These are phyloP conservation scores for Arabidopsis hybrid DNA, from an alignment of 441 rosid species.

Conservation along the genomic window DNA sequence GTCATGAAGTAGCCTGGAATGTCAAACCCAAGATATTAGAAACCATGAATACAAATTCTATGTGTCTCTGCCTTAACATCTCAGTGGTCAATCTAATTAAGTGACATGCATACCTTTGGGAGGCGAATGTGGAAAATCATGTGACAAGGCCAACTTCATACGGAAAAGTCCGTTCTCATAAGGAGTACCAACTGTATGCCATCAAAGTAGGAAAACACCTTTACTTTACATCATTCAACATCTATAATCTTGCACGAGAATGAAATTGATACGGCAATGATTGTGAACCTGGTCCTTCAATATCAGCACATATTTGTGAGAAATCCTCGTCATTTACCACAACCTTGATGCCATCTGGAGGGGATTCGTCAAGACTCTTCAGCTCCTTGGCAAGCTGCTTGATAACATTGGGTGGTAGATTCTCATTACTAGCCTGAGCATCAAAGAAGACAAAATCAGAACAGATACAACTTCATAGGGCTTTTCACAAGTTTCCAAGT, in stretches of 20 bases:
- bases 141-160: conserved; percentile 86
- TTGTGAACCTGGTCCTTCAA: conserved; percentile 96
- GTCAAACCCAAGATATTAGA: conserved; percentile 8
- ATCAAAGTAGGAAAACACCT: conserved; percentile 39
- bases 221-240: conserved; percentile 28
- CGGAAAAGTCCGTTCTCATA: conserved; percentile 95
- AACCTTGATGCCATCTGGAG: conserved; percentile 98
- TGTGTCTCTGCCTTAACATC: conserved; percentile 5
- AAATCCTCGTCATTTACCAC: conserved; percentile 93
- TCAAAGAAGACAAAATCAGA: conserved; percentile 12
- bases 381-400: conserved; percentile 96
- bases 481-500: neutral
- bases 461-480: neutral
- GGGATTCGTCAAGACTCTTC: conserved; percentile 95
- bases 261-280: conserved; percentile 11
- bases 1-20: conserved; percentile 86
- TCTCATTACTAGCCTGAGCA: conserved; percentile 93
- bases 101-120: conserved; percentile 73
- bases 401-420: conserved; percentile 96
- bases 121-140: conserved; percentile 91
- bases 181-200: conserved; percentile 90
- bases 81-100: neutral
- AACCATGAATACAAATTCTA: neutral
- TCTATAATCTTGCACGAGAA: conserved; percentile 1
- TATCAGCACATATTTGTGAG: conserved; percentile 92